Base-by-base conservation (phyloP, 805 yeast species). In the Vanderwaltozyma yarrowii region DNA sequence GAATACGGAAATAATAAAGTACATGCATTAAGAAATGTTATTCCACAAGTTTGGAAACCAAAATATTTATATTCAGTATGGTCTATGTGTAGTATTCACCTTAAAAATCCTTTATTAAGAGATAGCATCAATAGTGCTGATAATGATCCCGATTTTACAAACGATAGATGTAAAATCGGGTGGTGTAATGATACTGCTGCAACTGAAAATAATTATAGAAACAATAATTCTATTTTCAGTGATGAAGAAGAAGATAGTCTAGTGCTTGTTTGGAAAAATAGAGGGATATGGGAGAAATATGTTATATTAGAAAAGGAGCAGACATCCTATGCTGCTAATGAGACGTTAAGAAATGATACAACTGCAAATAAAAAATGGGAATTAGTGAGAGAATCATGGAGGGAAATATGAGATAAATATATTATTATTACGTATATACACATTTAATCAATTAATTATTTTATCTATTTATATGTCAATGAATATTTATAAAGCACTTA, bases 271-370 rank as follows among this genome's bases (percentile, higher is more conserved):
- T 87, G 96, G 95, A 71, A 73, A 41, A 60, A 64, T 30, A 69
- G 76, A 43, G 78, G 80, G 4, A 76, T 77, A 21, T 85, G 96
- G 95, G 96, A 89, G 54, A 85, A 82, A 55, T 89, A 82, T 56
- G 75, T 69, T 12, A 75, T 89, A 27, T 66, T 74, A 12, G 86
- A 78, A 47, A 71, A 64, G 40, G 62, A 60, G 36, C 33, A 30
- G 47, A 36, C 14, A 35, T 15, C 30, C 14, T 51, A 43, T 36
- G 30, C 49, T 1, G 46, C 49, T 2, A 44, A 45, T 25, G 56
- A 51, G 33, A 50, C 52, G 8, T 37, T 50, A 26, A 46, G 45
- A 37, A 36, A 30, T 27, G 50, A 51, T 12, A 58, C 54, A 16
- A n/a, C 32, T 18, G 39, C 23, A 7, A 14, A n/a, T 4, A 61